Evolutionary conservation across 371 early-diverging fungal species (phyloP), one percentile per base, ranked within the genome.

Genomic region (Rhizopus arrhizus): DNA sequence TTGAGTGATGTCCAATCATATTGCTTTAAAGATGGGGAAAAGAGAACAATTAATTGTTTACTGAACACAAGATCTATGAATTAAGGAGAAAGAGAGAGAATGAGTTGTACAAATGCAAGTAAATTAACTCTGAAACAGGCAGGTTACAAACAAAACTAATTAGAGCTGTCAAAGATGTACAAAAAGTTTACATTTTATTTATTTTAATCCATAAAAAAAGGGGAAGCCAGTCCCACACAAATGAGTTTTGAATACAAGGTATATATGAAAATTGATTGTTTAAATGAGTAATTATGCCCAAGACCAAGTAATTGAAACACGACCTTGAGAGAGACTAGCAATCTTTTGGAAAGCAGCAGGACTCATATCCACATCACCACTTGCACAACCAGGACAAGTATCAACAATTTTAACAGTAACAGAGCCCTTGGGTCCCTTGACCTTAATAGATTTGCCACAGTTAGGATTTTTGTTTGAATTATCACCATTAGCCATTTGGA

Each of bases 261-360:
- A 53, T 43, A 34, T 15, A 11, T 41, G 41, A 29, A 16, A n/a
- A 31, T 34, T 47, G 41, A 48, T 38, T 29, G 15, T 43, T 64
- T 59, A 65, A 36, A 22, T 22, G 22, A 22, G 2, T 22, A 22
- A 22, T 22, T 22, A 22, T 22, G 43, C 51, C 65, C 66, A 70
- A 61, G 58, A 52, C 87, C 86, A 87, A 36, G 74, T 62, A 43
- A 85, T 74, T 3, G 57, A 64, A 13, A 86, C 76, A 15, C 85
- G 75, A 10, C 88, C 88, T 48, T 57, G 57, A 36, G 55, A 64
- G 7, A 75, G 36, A 48, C 77, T 63, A 35, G 84, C 85, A 65
- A 86, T 75, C 62, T 80, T 68, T 7, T 67, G 55, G 47, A 85
- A 88, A 32, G 85, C 88, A 33, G 75, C 74, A 41, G 84, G 84